A percentile compares a stretch with the other conserved stretches of the same genome.
phyloP scores from a whole-genome alignment of 176 grass and related monocot genomes.

The barley (Hordeum vulgare) region MorexV3_pseudomolecules_assembly NC_058519.1:104495653-104496152 shows the following conservation, averaged over 20 bases:
- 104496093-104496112: slow-evolving; percentile 68
- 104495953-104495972: slow-evolving; percentile 83
- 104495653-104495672: slow-evolving; percentile 61
- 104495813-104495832: slow-evolving; percentile 76
- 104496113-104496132: slow-evolving; percentile 81
- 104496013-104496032: slow-evolving; percentile 81
- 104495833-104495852: slow-evolving; percentile 94
- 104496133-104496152: slow-evolving; percentile 80
- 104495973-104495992: slow-evolving; percentile 92
- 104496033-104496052: slow-evolving; percentile 73
- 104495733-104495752: slow-evolving; percentile 93
- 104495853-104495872: slow-evolving; percentile 66
- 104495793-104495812: slow-evolving; percentile 87
- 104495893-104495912: slow-evolving; percentile 94
- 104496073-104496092: slow-evolving; percentile 78
- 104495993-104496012: slow-evolving; percentile 68
- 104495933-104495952: slow-evolving; percentile 74
- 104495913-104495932: slow-evolving; percentile 77
- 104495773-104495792: slow-evolving; percentile 82
- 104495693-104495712: slow-evolving; percentile 37
- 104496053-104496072: slow-evolving; percentile 81
- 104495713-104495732: slow-evolving; percentile 93
- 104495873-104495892: slow-evolving; percentile 65
- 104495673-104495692: slow-evolving; percentile 41
- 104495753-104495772: slow-evolving; percentile 90